Percentiles rank a stretch among this genome's conserved stretches.
Evolutionary conservation across 495 filamentous ascomycete genomes (phyloP).

Genomic region (Xylaria intraflava): DNA sequence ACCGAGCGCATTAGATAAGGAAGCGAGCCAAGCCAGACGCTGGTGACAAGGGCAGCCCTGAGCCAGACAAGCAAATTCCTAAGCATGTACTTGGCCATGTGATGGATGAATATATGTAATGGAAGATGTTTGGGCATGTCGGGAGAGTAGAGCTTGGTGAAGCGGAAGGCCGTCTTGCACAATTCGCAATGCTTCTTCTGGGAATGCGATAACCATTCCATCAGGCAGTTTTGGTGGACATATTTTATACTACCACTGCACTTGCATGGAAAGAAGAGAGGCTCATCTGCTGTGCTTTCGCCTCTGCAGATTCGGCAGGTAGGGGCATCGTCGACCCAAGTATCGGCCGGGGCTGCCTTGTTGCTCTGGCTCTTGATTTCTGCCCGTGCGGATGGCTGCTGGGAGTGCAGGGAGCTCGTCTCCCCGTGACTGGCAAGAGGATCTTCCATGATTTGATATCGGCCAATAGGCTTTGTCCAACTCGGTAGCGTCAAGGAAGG

Average conservation of each 20-base stretch:
- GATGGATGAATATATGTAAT: slow-evolving; percentile 66
- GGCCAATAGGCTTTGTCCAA: neutral
- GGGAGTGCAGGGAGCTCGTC: slow-evolving; percentile 14
- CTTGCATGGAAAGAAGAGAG: slow-evolving; percentile 95
- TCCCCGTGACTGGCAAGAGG: slow-evolving; percentile 10
- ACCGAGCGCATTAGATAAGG: slow-evolving; percentile 87
- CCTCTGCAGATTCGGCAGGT: slow-evolving; percentile 94
- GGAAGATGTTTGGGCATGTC: slow-evolving; percentile 85
- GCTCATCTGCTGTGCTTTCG: slow-evolving; percentile 76
- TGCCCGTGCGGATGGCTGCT: slow-evolving; percentile 14
- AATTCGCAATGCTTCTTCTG: slow-evolving; percentile 99
- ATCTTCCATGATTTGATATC: neutral
- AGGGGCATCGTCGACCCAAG: slow-evolving; percentile 17
- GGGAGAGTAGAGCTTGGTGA: slow-evolving; percentile 93
- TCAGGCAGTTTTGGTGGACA: slow-evolving; percentile 94
- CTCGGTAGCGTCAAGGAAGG: neutral
- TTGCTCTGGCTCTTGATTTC: slow-evolving; percentile 1
- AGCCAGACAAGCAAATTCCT: slow-evolving; percentile 68
- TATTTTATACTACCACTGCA: slow-evolving; percentile 98
- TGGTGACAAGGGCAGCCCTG: slow-evolving; percentile 67
- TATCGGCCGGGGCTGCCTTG: slow-evolving; percentile 9
- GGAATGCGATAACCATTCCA: slow-evolving; percentile 96
- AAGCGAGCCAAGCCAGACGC: slow-evolving; percentile 82
- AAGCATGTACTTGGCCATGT: slow-evolving; percentile 63
- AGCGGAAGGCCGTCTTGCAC: slow-evolving; percentile 95